These are phyloP conservation scores for Neolentinus lepideus DNA, from an alignment of 1,284 basidiomycete genomes.

Conservation along the genomic window DNA sequence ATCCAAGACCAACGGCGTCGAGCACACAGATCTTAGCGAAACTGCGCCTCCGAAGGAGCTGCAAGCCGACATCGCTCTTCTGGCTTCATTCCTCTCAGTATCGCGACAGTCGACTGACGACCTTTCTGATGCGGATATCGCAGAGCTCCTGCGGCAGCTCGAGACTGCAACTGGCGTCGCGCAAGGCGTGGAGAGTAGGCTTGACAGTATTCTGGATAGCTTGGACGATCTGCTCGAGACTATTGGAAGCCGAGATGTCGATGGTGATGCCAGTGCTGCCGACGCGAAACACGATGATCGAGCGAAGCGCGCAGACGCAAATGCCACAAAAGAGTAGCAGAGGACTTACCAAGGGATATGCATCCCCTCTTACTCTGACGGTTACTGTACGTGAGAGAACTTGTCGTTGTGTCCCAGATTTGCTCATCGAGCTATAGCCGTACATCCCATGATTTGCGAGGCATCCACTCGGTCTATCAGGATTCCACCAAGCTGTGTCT, in stretches of 20 bases:
- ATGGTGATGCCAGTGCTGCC: too few relatives aligned
- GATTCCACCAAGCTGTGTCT: too few relatives aligned
- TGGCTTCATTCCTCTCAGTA: background rate
- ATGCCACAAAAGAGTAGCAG: too few relatives aligned
- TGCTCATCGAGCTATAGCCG: too few relatives aligned
- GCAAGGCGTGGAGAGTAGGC: slow-evolving; percentile 40
- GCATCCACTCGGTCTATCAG: too few relatives aligned
- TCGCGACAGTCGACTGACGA: background rate
- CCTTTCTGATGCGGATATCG: slow-evolving; percentile 21
- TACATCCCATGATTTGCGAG: too few relatives aligned
- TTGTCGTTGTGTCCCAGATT: too few relatives aligned
- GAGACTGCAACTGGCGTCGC: slow-evolving; percentile 44
- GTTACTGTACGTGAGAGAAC: too few relatives aligned
- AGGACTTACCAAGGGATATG: too few relatives aligned
- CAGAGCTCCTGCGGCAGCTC: slow-evolving; percentile 39
- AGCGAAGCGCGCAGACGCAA: too few relatives aligned
- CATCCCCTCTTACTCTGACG: too few relatives aligned
- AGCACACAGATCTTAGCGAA: background rate
- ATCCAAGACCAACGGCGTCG: background rate
- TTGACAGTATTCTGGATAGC: slow-evolving; percentile 45
- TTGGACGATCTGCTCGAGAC: slow-evolving; percentile 40
- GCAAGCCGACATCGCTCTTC: background rate
- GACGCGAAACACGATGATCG: too few relatives aligned
- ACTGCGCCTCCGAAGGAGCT: background rate
- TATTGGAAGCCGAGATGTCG: background rate